Evolutionary conservation across 306 rosid genomes (phyloP).

Genomic region (cucumber (Cucumis sativus)): DNA sequence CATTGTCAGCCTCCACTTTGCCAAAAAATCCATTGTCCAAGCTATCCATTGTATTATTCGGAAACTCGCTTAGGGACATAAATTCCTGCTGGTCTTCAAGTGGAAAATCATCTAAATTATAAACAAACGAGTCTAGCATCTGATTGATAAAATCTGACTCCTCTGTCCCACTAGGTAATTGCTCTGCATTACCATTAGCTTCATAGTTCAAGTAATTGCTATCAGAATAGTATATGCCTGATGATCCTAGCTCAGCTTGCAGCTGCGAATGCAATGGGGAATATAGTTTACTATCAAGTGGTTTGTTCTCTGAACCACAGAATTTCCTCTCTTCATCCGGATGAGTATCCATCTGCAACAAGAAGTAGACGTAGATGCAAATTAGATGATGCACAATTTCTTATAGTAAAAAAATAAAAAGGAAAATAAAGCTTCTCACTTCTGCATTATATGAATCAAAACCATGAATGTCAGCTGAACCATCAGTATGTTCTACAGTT

Average conservation of each 20-base stretch:
- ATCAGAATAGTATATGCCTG: slow-evolving; percentile 9
- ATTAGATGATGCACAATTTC: neutral
- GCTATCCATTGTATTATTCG: neutral
- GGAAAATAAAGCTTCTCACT: neutral
- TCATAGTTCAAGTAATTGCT: slow-evolving; percentile 19
- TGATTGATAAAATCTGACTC: slow-evolving; percentile 31
- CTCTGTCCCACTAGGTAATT: slow-evolving; percentile 28
- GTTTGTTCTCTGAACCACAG: slow-evolving; percentile 19
- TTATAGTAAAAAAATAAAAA: neutral
- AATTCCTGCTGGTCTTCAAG: slow-evolving; percentile 17
- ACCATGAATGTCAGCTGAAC: slow-evolving; percentile 15
- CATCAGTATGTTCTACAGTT: slow-evolving; percentile 20
- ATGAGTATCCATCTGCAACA: slow-evolving; percentile 19
- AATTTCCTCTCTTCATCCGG: slow-evolving; percentile 15
- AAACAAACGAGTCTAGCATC: slow-evolving; percentile 22
- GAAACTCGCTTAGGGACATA: neutral
- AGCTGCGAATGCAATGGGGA: slow-evolving; percentile 43
- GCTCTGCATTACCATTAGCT: slow-evolving; percentile 17
- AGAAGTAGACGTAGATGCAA: slow-evolving; percentile 7
- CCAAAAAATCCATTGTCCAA: slow-evolving; percentile 18
- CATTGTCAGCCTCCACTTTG: slow-evolving; percentile 13
- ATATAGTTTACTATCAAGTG: slow-evolving; percentile 31
- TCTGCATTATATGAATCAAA: slow-evolving; percentile 14
- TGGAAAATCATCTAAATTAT: slow-evolving; percentile 24
- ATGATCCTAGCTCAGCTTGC: slow-evolving; percentile 24